A percentile compares a stretch with the other conserved stretches of the same genome.
Evolutionary conservation across 768 basidiomycete species (phyloP).

Genomic region (Psilocybe cyanescens): DNA sequence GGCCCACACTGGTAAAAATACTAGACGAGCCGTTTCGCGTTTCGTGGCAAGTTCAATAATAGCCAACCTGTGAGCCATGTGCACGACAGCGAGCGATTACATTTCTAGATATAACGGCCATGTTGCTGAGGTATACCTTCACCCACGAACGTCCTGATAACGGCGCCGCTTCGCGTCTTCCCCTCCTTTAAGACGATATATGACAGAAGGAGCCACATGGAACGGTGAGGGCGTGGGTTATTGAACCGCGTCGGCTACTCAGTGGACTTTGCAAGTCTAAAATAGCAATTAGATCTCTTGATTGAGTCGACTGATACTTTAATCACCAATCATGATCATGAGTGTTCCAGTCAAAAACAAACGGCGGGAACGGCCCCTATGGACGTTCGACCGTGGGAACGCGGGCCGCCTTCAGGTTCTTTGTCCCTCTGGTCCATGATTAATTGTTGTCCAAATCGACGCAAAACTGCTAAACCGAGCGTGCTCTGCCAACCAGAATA

Average conservation of each 20-base stretch:
- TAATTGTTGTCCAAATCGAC: too few species aligned
- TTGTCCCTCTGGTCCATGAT: too few species aligned
- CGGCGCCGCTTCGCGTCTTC: slow-evolving; percentile 11
- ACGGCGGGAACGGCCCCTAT: background rate
- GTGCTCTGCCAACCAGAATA: too few species aligned
- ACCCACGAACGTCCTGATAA: slow-evolving; percentile 12
- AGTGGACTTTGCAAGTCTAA: background rate
- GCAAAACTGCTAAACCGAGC: too few species aligned
- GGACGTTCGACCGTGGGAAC: background rate
- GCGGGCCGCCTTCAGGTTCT: too few species aligned
- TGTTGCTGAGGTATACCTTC: background rate
- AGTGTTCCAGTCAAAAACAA: background rate
- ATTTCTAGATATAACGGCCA: background rate
- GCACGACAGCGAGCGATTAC: slow-evolving; percentile 3
- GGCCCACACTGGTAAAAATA: background rate
- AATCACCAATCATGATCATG: background rate
- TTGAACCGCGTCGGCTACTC: background rate
- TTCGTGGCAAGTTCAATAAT: slow-evolving; percentile 8
- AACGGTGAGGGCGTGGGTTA: slow-evolving; percentile 1
- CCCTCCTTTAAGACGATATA: background rate
- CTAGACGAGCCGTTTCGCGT: background rate
- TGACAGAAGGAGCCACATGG: slow-evolving; percentile 8
- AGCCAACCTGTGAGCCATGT: slow-evolving; percentile 6
- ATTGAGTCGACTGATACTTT: background rate
- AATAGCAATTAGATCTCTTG: background rate